Evolutionary conservation across 1,284 basidiomycete species (phyloP), one percentile per base, ranked within the genome.

Genomic region (Tilletia indica): DNA sequence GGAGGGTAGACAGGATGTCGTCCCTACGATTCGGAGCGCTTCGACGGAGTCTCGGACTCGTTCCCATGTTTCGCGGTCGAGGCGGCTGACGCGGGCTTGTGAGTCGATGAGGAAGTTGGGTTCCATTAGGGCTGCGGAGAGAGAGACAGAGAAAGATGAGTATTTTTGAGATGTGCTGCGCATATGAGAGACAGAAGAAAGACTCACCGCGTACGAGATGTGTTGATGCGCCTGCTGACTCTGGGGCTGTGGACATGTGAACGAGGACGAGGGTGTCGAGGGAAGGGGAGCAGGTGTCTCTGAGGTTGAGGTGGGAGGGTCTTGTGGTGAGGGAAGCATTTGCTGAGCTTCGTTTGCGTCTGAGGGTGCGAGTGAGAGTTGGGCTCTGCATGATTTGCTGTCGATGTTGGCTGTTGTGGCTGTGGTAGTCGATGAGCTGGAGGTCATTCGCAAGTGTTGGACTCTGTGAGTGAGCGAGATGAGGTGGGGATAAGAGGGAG

Each of bases 101-200:
- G 70, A 72, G 47, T 75, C 71, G 66, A 78, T 69, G 14, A 76
- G 68, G n/a, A 76, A 76, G 70, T 75, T 74, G 34, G 77, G 77
- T 42, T 78, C 77, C 48, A 78, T 74, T 3, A 78, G 72, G 31
- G 77, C 77, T n/a, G n/a, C n/a, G n/a, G n/a, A n/a, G n/a, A n/a
- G n/a, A n/a, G n/a, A n/a, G n/a, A n/a, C n/a, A n/a, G n/a, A n/a
- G n/a, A 12, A 5, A 12, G 42, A 45, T 45, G 42, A 45, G 42
- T 45, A 12, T 45, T 5, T 39, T 74, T 25, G 49, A 9, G 19
- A n/a, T n/a, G n/a, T n/a, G 47, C 47, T 48, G 47, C 12, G 47
- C 12, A 48, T 11, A n/a, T 12, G 47, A 48, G 47, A 72, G 3
- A 73, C 63, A 47, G n/a, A 77, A 47, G 16, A 49, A 2, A 31